Conservation (phyloP, 108 stramenopile genomes). For the Poteriospumella lacustris region DNA sequence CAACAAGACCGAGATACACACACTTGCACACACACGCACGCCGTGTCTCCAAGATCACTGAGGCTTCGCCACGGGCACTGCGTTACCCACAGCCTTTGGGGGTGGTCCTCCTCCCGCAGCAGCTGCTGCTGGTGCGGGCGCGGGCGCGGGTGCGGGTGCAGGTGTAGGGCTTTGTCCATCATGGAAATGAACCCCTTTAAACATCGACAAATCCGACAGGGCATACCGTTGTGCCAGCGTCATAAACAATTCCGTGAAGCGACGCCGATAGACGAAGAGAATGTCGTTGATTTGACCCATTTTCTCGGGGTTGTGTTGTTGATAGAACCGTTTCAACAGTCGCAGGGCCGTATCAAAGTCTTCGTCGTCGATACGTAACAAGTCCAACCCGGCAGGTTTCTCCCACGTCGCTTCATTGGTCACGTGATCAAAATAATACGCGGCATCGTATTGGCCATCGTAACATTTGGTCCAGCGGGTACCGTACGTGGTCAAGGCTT, state of each 20-base stretch:
- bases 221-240: not conserved
- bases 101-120: too few species aligned
- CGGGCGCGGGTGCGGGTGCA: too few species aligned
- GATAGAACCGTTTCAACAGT: slow-evolving; percentile 1
- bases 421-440: slow-evolving; percentile 15
- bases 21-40: too few species aligned
- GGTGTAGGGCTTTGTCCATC: too few species aligned
- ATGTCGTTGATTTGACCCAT: slow-evolving; percentile 18
- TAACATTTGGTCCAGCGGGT: slow-evolving; percentile 15
- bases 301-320: slow-evolving; percentile 20
- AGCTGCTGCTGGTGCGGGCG: too few species aligned
- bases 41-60: too few species aligned
- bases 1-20: too few species aligned
- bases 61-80: too few species aligned
- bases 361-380: not conserved
- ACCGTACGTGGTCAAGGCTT: not conserved
- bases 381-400: not conserved
- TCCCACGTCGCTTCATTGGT: not conserved
- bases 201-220: slow-evolving; percentile 21
- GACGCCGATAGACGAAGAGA: not conserved
- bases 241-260: slow-evolving; percentile 18
- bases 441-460: not conserved
- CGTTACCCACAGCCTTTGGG: too few species aligned
- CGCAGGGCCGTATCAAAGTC: not conserved
- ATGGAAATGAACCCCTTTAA: slow-evolving; percentile 2